Percentiles rank a stretch among this genome's conserved stretches.
phyloP scores from a whole-genome alignment of 768 basidiomycete genomes.

The Leccinum truebloodii region DNA sequence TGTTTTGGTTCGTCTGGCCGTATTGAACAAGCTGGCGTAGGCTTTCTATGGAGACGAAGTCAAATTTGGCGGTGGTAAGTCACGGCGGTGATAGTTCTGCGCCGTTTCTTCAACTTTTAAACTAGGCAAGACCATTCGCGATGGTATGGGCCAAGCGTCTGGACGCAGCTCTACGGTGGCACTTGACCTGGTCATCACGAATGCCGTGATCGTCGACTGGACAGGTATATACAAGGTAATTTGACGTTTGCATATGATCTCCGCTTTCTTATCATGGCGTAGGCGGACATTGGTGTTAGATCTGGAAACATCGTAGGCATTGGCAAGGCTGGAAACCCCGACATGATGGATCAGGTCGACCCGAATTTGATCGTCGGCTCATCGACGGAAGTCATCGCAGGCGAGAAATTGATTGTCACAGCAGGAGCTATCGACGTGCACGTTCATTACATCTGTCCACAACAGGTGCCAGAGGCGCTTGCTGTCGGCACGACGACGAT shows the following conservation, averaged over 20 bases:
- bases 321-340: slow-evolving; percentile 98
- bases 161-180: slow-evolving; percentile 64
- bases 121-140: slow-evolving; percentile 87
- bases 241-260: neutral
- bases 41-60: slow-evolving; percentile 94
- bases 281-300: slow-evolving; percentile 96
- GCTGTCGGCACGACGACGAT: slow-evolving; percentile 87
- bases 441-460: slow-evolving; percentile 94
- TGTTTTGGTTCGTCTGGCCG: neutral
- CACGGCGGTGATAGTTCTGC: neutral
- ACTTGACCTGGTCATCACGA: slow-evolving; percentile 93
- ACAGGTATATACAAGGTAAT: slow-evolving; percentile 89
- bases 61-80: slow-evolving; percentile 92
- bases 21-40: slow-evolving; percentile 34
- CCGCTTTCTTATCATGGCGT: slow-evolving; percentile 7
- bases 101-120: neutral
- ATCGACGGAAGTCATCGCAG: slow-evolving; percentile 93
- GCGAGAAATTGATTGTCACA: slow-evolving; percentile 91
- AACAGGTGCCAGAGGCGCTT: slow-evolving; percentile 85
- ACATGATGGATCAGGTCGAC: slow-evolving; percentile 82
- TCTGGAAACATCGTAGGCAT: slow-evolving; percentile 79
- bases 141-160: slow-evolving; percentile 95
- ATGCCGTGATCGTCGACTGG: slow-evolving; percentile 94
- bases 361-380: slow-evolving; percentile 79
- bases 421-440: slow-evolving; percentile 93